phyloP scores from a whole-genome alignment of 495 filamentous ascomycete genomes.

The Cairneyella variabilis region DNA sequence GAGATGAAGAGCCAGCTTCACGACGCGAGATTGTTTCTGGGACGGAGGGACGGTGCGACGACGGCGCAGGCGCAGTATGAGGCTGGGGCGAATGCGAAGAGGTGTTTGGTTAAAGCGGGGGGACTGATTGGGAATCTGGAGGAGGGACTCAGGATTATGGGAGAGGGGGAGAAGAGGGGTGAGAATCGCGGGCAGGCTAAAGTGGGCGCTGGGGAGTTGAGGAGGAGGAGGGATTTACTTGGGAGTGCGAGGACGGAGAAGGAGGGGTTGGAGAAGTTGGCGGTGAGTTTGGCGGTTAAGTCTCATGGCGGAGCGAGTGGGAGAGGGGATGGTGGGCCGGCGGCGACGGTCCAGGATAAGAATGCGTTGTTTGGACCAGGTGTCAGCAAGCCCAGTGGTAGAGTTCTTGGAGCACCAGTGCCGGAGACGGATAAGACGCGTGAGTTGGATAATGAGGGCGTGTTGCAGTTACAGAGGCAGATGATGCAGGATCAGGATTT shows the following conservation, averaged over 20 bases:
- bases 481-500: constrained; percentile 84
- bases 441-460: constrained; percentile 85
- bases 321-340: constrained; percentile 1
- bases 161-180: constrained; percentile 32
- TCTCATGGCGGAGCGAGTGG: constrained; percentile 5
- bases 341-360: constrained; percentile 52
- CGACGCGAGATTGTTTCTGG: constrained; percentile 72
- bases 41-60: constrained; percentile 68
- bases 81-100: constrained; percentile 76
- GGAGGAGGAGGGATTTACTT: constrained; percentile 75
- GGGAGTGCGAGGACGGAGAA: constrained; percentile 74
- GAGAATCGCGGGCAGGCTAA: constrained; percentile 25
- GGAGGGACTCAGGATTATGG: constrained; percentile 59
- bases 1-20: constrained; percentile 82
- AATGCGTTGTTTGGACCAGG: constrained; percentile 43
- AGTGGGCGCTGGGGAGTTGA: constrained; percentile 78
- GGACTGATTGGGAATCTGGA: constrained; percentile 64
- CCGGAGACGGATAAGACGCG: constrained; percentile 85
- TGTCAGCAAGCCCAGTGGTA: constrained; percentile 37
- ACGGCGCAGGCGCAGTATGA: constrained; percentile 69
- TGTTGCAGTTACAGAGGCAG: constrained; percentile 79
- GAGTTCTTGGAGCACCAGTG: constrained; percentile 72
- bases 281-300: constrained; percentile 59
- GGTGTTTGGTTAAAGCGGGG: constrained; percentile 69
- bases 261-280: constrained; percentile 79